A percentile compares a stretch with the other conserved stretches of the same genome.
phyloP scores from a whole-genome alignment of 192 early-diverging fungal species.

The Coemansia asiatica region DNA sequence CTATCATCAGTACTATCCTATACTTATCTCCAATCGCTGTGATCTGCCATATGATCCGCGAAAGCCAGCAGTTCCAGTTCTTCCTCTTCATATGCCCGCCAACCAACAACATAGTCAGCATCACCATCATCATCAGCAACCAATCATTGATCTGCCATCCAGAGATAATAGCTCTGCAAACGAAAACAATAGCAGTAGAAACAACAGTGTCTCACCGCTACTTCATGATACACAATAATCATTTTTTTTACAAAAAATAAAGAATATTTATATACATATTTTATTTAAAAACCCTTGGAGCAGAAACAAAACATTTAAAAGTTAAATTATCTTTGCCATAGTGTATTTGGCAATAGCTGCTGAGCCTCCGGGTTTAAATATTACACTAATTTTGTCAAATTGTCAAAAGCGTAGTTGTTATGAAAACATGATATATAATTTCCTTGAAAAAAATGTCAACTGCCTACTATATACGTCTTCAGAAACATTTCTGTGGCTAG shows the following conservation, averaged over 20 bases:
- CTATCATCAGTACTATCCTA: constrained; percentile 50
- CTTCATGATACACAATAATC: not conserved
- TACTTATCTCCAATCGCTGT: constrained; percentile 20
- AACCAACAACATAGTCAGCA: constrained; percentile 8
- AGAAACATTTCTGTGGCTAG: too few species aligned
- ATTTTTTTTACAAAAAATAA: too few species aligned
- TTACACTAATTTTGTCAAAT: too few species aligned
- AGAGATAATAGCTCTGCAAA: not conserved
- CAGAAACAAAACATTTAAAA: too few species aligned
- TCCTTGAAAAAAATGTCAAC: too few species aligned
- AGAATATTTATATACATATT: too few species aligned
- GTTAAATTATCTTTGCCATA: too few species aligned
- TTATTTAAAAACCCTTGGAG: too few species aligned
- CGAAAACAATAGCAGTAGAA: not conserved
- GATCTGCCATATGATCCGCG: constrained; percentile 37
- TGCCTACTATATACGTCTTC: too few species aligned
- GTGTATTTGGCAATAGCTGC: not conserved
- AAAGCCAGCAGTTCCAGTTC: constrained; percentile 22
- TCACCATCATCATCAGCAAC: constrained; percentile 1
- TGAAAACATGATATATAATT: too few species aligned
- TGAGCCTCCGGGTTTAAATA: too few species aligned
- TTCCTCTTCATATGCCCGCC: constrained; percentile 24
- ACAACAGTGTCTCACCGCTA: constrained; percentile 7
- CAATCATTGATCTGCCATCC: not conserved
- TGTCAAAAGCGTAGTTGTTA: too few species aligned